Conservation (phyloP, 257 asterid species). For the Cruciata laevipes region DNA sequence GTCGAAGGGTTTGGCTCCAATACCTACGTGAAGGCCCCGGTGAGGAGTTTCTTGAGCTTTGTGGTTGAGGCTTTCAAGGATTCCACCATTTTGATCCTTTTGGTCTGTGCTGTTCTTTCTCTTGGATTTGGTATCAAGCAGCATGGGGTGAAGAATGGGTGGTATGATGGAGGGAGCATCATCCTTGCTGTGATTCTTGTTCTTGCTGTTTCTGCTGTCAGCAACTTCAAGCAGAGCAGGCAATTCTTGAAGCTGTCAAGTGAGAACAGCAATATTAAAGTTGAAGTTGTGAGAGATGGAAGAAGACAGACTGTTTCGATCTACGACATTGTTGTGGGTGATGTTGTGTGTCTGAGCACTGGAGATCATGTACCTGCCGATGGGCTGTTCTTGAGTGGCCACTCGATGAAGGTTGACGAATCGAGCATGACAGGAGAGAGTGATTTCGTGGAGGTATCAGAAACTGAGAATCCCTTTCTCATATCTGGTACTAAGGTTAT, state of each 20-base stretch:
- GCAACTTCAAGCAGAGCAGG: conserved; percentile 18
- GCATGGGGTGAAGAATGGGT: conserved; percentile 15
- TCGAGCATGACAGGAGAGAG: conserved; percentile 19
- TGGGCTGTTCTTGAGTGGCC: conserved; percentile 13
- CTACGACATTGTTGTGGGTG: conserved; percentile 19
- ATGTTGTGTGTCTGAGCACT: conserved; percentile 16
- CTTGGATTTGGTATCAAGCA: conserved; percentile 17
- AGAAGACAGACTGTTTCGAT: conserved; percentile 9
- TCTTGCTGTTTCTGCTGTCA: conserved; percentile 13
- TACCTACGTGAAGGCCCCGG: conserved; percentile 10
- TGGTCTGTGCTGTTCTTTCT: conserved; percentile 10
- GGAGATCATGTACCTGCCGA: conserved; percentile 25
- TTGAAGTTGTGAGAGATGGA: conserved; percentile 21
- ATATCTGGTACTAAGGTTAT: conserved; percentile 18
- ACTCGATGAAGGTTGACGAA: conserved; percentile 17
- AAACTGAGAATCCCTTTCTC: conserved; percentile 10
- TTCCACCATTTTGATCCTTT: conserved; percentile 10
- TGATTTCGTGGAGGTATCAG: conserved; percentile 11
- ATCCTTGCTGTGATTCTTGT: conserved; percentile 16
- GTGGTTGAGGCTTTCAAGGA: conserved; percentile 13
- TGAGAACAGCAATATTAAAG: conserved; percentile 4
- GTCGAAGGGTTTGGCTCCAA: conserved; percentile 16
- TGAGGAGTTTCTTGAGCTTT: conserved; percentile 13
- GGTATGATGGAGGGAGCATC: conserved; percentile 20
- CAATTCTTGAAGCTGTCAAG: conserved; percentile 16